These are phyloP conservation scores for Vickermania ingenoplastis DNA, from an alignment of 208 protist genomes.

Conservation along the genomic window DNA sequence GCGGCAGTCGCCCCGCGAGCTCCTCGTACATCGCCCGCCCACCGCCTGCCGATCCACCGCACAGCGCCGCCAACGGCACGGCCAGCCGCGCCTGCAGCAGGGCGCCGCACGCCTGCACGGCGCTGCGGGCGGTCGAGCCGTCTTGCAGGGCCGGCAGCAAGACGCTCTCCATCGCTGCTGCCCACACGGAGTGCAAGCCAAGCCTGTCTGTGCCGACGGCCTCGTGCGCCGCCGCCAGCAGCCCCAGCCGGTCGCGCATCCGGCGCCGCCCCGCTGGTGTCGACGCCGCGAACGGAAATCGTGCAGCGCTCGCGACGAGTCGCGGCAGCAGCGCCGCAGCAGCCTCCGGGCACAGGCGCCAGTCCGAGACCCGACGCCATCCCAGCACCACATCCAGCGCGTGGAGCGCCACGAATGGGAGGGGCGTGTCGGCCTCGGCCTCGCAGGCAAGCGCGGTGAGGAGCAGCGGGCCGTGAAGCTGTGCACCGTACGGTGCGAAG, in stretches of 20 bases:
- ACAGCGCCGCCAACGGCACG: constrained; percentile 9
- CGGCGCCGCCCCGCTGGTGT: not conserved
- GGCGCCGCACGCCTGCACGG: constrained; percentile 45
- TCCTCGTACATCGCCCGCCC: constrained; percentile 11
- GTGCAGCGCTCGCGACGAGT: not conserved
- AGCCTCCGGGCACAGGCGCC: not conserved
- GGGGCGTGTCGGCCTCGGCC: constrained; percentile 14
- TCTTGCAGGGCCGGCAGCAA: not conserved
- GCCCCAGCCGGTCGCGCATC: not conserved
- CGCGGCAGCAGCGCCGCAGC: not conserved
- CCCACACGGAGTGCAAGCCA: no score
- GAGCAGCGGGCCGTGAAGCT: constrained; percentile 39
- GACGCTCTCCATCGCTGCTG: no score
- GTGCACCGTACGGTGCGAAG: constrained; percentile 34
- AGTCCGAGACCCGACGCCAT: constrained; percentile 17
- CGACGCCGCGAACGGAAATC: not conserved
- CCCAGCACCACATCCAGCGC: constrained; percentile 31
- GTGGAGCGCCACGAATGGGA: constrained; percentile 83
- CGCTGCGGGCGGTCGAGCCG: not conserved
- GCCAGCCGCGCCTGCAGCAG: constrained; percentile 25
- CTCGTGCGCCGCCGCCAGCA: not conserved
- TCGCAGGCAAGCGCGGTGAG: constrained; percentile 11
- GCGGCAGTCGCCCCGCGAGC: constrained; percentile 15
- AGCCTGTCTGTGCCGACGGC: no score
- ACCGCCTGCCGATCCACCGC: constrained; percentile 16